Evolutionary conservation across 2,329 filamentous ascomycete genomes (phyloP).

Genomic region (Aspergillus candidus): DNA sequence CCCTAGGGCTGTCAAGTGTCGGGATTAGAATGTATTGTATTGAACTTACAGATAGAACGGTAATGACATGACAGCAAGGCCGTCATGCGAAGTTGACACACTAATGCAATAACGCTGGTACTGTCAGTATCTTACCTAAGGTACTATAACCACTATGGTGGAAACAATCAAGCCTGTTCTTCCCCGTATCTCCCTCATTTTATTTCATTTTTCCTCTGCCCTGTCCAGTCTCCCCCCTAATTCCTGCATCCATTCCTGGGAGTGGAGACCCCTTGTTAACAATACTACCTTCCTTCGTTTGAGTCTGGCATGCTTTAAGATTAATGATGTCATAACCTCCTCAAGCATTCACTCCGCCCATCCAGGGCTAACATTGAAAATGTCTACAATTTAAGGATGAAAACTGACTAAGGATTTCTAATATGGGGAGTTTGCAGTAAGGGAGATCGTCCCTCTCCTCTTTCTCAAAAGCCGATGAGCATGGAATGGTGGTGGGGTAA

Average conservation of each 20-base stretch:
- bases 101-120: slow-evolving; percentile 15
- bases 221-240: too few species aligned
- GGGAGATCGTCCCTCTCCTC: too few species aligned
- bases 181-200: not conserved
- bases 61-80: slow-evolving; percentile 9
- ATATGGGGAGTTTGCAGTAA: too few species aligned
- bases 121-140: not conserved
- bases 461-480: too few species aligned
- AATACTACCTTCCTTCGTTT: not conserved
- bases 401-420: too few species aligned
- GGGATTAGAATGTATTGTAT: slow-evolving; percentile 7
- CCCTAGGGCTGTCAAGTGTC: not conserved
- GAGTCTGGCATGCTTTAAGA: slow-evolving; percentile 9
- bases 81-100: slow-evolving; percentile 2
- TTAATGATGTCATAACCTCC: slow-evolving; percentile 18
- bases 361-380: not conserved
- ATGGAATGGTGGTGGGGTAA: too few species aligned
- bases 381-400: too few species aligned
- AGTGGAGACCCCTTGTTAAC: too few species aligned
- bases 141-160: slow-evolving; percentile 14
- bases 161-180: slow-evolving; percentile 4
- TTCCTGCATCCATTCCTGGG: too few species aligned
- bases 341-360: not conserved
- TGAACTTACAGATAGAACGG: not conserved
- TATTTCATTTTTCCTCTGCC: not conserved